These are phyloP conservation scores for Phytophthora agathidicida DNA, from an alignment of 352 stramenopile genomes.

Conservation along the genomic window DNA sequence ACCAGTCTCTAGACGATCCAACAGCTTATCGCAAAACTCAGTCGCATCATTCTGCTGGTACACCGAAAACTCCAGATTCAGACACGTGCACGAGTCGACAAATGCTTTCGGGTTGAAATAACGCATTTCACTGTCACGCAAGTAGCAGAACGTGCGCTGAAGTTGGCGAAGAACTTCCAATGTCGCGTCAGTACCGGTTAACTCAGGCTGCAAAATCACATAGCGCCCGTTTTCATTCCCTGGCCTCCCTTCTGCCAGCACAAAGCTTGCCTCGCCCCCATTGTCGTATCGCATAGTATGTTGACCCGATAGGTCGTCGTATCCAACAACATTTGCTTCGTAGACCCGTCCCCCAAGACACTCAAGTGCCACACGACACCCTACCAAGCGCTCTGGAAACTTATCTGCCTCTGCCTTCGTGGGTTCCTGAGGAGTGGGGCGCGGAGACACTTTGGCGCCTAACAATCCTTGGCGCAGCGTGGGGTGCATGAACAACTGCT, in stretches of 20 bases:
- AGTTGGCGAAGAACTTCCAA: constrained; percentile 91
- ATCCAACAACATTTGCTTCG: constrained; percentile 92
- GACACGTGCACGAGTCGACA: constrained; percentile 88
- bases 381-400: constrained; percentile 66
- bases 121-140: constrained; percentile 85
- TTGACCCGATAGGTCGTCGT: constrained; percentile 75
- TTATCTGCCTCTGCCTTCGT: constrained; percentile 92
- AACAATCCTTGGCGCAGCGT: constrained; percentile 82
- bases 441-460: constrained; percentile 65
- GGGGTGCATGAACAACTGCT: constrained; percentile 96
- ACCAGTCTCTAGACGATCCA: constrained; percentile 97
- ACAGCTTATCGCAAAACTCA: constrained; percentile 99
- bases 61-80: constrained; percentile 94
- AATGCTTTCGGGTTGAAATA: constrained; percentile 90
- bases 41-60: constrained; percentile 99
- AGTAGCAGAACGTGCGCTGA: constrained; percentile 90
- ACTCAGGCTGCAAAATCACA: constrained; percentile 79
- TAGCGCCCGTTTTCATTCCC: constrained; percentile 97
- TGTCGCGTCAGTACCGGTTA: constrained; percentile 80
- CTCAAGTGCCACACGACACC: constrained; percentile 91
- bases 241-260: constrained; percentile 92
- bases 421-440: constrained; percentile 62
- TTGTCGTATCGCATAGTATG: constrained; percentile 91
- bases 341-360: constrained; percentile 94
- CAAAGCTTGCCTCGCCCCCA: constrained; percentile 84